phyloP scores from a whole-genome alignment of 1,284 basidiomycete species.

The Pseudozyma sp. region DNA sequence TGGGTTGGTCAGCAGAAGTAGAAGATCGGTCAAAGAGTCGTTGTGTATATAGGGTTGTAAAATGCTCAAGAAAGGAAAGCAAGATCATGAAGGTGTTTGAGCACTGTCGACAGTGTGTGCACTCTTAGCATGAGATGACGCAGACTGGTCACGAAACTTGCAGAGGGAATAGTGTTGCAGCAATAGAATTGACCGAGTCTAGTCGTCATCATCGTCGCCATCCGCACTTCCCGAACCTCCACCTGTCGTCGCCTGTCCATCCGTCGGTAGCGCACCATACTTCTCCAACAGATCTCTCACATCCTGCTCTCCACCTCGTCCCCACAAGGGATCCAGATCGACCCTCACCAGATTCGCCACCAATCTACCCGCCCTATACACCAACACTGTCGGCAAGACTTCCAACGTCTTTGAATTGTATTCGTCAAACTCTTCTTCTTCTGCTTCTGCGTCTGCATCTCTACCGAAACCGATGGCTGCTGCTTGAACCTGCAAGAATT shows the following conservation, averaged over 20 bases:
- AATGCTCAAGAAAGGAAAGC: too few species aligned
- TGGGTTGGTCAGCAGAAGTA: slow-evolving; percentile 65
- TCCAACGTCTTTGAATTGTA: slow-evolving; percentile 42
- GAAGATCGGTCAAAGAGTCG: neutral
- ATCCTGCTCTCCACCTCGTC: slow-evolving; percentile 41
- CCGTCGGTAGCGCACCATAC: slow-evolving; percentile 17
- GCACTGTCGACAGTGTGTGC: too few species aligned
- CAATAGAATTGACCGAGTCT: neutral
- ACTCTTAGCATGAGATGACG: too few species aligned
- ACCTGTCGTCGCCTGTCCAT: neutral
- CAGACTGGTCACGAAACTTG: too few species aligned
- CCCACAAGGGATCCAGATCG: slow-evolving; percentile 56
- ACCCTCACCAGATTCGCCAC: slow-evolving; percentile 59
- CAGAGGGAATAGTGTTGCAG: neutral
- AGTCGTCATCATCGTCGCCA: neutral
- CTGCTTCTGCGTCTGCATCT: slow-evolving; percentile 46
- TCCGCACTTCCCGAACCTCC: neutral
- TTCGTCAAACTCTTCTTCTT: slow-evolving; percentile 53
- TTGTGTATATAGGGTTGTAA: too few species aligned
- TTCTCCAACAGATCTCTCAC: slow-evolving; percentile 41
- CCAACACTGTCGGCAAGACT: slow-evolving; percentile 57
- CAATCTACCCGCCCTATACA: slow-evolving; percentile 55
- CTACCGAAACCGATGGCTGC: slow-evolving; percentile 57
- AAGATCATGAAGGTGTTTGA: too few species aligned
- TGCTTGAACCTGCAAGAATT: slow-evolving; percentile 61